Base-by-base conservation (phyloP, 768 basidiomycete species). In the Gautieria morchelliformis region DNA sequence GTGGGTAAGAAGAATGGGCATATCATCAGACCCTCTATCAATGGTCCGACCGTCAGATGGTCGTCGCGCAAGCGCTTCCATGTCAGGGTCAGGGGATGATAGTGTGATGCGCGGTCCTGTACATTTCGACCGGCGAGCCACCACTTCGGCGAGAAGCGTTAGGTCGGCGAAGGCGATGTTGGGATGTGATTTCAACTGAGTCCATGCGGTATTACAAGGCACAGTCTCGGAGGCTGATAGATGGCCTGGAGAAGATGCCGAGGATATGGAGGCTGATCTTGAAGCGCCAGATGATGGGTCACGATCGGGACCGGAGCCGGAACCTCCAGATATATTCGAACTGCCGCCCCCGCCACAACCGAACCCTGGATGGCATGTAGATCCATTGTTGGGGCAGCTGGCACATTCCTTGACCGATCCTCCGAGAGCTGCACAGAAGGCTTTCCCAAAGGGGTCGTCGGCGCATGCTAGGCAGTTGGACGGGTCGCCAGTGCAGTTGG, bases 111-210 rank as follows among this genome's bases (percentile, higher is more conserved):
- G 76, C 15, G 89, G 85, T 17, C 88, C 88, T 1, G 76, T 79
- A 66, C 89, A 92, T 67, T 80, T 84, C 44, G 89, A 84, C 52
- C 86, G 78, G 55, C 89, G 87, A 8, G 89, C 84, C 42, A 94
- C 91, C 42, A 95, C 93, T 52, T 91, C 90, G 3, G 93, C 93
- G 45, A 95, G 79, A 53, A 95, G 75, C 2, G 82, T 72, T 53
- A 95, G 74, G 70, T 94, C 89, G 14, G 89, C 81, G 66, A 93
- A 93, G 32, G 84, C 80, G 53, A 89, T 84, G 63, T 92, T 93
- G 2, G 93, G 93, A 69, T 95, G 93, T 11, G 83, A 81, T 70
- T 93, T 92, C 60, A 94, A 75, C 62, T 83, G 83, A 30, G 79
- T 80, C 88, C 91, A 93, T 8, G 90, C 90, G 56, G 84, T 82